A percentile compares a stretch with the other conserved stretches of the same genome.
Evolutionary conservation across 805 yeast species (phyloP).

Genomic region (Starmerella kuoi): DNA sequence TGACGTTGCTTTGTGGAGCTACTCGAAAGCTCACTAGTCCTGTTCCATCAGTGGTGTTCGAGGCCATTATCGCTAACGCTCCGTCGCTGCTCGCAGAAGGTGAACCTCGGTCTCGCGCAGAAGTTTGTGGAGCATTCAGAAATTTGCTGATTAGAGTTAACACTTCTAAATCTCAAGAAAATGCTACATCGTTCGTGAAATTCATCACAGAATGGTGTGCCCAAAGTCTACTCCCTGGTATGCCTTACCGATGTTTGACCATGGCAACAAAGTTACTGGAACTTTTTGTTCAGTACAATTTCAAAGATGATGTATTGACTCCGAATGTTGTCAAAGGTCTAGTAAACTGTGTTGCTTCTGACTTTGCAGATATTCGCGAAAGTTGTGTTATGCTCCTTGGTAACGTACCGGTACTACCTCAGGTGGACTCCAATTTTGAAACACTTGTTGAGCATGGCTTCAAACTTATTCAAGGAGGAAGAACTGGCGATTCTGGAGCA

Average conservation of each 20-base stretch:
- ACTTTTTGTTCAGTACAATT: conserved; percentile 35
- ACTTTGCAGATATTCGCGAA: conserved; percentile 66
- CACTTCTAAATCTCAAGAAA: conserved; percentile 9
- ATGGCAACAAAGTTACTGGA: conserved; percentile 39
- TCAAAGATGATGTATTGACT: conserved; percentile 38
- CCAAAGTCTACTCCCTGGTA: conserved; percentile 40
- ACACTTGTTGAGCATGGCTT: conserved; percentile 4
- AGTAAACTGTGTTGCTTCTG: conserved; percentile 51
- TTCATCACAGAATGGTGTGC: conserved; percentile 32
- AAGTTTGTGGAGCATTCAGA: conserved; percentile 48
- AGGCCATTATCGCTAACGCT: conserved; percentile 35
- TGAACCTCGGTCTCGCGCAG: conserved; percentile 56
- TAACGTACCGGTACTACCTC: conserved; percentile 31
- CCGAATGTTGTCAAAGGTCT: conserved; percentile 37
- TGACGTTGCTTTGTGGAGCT: conserved; percentile 29
- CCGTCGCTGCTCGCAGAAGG: conserved; percentile 49
- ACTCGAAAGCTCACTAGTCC: conserved; percentile 52
- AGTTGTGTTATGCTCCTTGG: conserved; percentile 37
- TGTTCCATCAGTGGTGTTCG: conserved; percentile 37
- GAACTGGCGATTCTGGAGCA: conserved; percentile 19
- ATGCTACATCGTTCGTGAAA: conserved; percentile 34
- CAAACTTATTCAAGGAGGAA: conserved; percentile 6
- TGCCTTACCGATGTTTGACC: conserved; percentile 43
- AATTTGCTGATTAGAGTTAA: conserved; percentile 47
- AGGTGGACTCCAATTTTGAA: not conserved